Evolutionary conservation across 352 stramenopile genomes (phyloP), one percentile per base, ranked within the genome.

Genomic region (Phytopythium montanum): DNA sequence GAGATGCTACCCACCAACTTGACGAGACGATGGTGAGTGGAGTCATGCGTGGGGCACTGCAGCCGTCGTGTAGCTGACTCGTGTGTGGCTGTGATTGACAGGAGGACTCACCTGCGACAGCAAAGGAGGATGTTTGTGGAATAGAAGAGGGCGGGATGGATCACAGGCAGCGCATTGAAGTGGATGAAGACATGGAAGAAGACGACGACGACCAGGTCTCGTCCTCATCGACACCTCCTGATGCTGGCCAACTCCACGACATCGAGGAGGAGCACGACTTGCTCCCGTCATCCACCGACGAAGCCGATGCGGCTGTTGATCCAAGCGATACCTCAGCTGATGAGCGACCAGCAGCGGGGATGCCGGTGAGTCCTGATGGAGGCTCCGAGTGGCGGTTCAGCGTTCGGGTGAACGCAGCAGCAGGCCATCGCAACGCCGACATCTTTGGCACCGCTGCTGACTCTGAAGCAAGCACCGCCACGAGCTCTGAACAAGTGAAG

Each of bases 351-450:
- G 45, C 23, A 7, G 44, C 44, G 12, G 44, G 44, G 4, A 23
- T 50, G 18, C 23, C 23, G 12, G 44, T 50, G 23, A 23, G 14
- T 28, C 5, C 26, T 8, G 26, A 19, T 23, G 45, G 45, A 18
- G 26, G 14, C 6, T 36, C 45, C 25, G 45, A 55, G 28, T 55
- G 31, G 19, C 28, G 49, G 16, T 42, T 42, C n/a, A 55, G 49
- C 13, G 70, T 79, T 26, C 73, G 69, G 52, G 64, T 81, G 28
- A 79, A 76, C 53, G 60, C 36, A 23, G 54, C 68, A 23, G 57
- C 68, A 49, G 66, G 66, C 6, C 73, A 49, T 21, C 65, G 68
- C 34, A 72, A 29, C 53, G 64, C 66, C 4, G 54, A 54, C 31
- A 33, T 68, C 41, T 55, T 75, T 36, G 55, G 39, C 14, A 41